Percentiles rank a stretch among this genome's conserved stretches.
Evolutionary conservation across 371 early-diverging fungal genomes (phyloP).

Genomic region (Capillidium heterosporum): DNA sequence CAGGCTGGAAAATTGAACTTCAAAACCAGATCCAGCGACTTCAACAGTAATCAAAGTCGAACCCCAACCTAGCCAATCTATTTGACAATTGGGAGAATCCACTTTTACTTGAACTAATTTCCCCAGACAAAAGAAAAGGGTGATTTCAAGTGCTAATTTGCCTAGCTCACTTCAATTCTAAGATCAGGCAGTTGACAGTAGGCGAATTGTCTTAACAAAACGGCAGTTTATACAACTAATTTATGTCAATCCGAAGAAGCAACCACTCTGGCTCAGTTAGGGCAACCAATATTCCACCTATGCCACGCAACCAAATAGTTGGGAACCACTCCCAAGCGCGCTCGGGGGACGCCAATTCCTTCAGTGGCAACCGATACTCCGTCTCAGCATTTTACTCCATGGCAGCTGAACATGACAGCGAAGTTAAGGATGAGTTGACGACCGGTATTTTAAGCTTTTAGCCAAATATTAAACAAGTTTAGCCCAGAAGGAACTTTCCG

Average conservation of each 20-base stretch:
- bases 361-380: slow-evolving; percentile 50
- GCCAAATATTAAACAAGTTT: neutral
- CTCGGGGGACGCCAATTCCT: slow-evolving; percentile 14
- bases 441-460: slow-evolving; percentile 20
- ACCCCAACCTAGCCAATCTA: too few relatives aligned
- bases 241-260: slow-evolving; percentile 2
- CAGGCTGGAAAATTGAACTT: too few relatives aligned
- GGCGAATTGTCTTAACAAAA: too few relatives aligned
- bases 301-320: neutral
- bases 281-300: neutral
- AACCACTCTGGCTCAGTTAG: neutral
- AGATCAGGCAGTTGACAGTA: too few relatives aligned
- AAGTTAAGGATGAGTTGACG: slow-evolving; percentile 84
- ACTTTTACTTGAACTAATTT: too few relatives aligned
- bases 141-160: too few relatives aligned
- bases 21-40: too few relatives aligned
- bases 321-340: neutral
- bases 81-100: too few relatives aligned
- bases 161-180: too few relatives aligned
- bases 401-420: slow-evolving; percentile 83
- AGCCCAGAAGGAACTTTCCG: slow-evolving; percentile 72
- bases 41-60: too few relatives aligned
- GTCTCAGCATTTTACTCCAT: slow-evolving; percentile 80
- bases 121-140: too few relatives aligned
- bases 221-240: too few relatives aligned